Percentiles rank a stretch among this genome's conserved stretches.
Evolutionary conservation across 1,284 basidiomycete genomes (phyloP).

Genomic region (Termitomyces sp.): DNA sequence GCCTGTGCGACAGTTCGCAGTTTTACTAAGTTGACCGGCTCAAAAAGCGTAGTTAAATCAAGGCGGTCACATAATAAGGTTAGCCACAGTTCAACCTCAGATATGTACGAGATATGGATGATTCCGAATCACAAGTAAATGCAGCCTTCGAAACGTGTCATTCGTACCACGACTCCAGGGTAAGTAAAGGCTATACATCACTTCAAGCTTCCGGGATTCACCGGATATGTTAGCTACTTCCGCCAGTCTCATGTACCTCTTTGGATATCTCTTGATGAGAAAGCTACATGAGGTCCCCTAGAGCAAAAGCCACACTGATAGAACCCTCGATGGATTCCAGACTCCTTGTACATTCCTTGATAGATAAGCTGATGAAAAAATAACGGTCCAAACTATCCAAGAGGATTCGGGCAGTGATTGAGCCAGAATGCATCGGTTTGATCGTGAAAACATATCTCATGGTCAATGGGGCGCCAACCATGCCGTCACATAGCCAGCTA

Average conservation of each 20-base stretch:
- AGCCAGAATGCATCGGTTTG: background rate
- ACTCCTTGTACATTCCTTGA: background rate
- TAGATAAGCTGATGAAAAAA: background rate
- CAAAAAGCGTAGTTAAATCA: too few species aligned
- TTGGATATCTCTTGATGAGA: background rate
- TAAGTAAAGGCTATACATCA: too few species aligned
- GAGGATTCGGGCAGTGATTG: background rate
- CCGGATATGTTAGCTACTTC: background rate
- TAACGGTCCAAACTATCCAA: background rate
- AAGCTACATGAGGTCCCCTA: background rate
- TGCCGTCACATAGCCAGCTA: slow-evolving; percentile 7
- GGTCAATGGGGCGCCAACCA: slow-evolving; percentile 8
- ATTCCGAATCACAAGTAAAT: too few species aligned
- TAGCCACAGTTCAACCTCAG: too few species aligned
- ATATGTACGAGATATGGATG: too few species aligned
- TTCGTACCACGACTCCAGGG: background rate
- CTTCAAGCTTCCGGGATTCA: background rate
- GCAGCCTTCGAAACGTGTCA: background rate
- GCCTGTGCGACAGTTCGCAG: too few species aligned
- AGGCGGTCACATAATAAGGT: too few species aligned
- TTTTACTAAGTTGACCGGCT: too few species aligned
- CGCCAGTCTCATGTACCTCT: background rate
- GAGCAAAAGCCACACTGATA: background rate
- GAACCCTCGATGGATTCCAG: background rate
- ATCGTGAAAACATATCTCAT: background rate